phyloP scores from a whole-genome alignment of 2,329 filamentous ascomycete species.

The Thermothelomyces thermophilus region DNA sequence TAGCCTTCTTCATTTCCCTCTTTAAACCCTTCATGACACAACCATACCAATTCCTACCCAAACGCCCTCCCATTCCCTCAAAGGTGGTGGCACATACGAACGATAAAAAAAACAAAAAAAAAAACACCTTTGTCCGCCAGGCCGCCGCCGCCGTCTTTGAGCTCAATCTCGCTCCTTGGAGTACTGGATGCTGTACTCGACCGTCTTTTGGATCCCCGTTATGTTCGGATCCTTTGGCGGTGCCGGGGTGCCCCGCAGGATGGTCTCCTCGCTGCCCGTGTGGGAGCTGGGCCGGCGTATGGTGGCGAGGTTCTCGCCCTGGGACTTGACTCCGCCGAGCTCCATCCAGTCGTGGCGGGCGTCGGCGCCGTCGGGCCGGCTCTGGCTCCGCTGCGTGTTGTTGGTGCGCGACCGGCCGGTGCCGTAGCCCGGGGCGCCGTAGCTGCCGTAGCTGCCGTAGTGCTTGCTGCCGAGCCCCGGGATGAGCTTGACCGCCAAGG shows the following conservation, averaged over 20 bases:
- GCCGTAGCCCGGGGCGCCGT: background rate
- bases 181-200: conserved; percentile 4
- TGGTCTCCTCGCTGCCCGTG: conserved; percentile 3
- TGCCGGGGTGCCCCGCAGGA: background rate
- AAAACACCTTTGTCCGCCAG: no score
- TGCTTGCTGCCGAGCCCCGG: conserved; percentile 1
- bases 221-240: background rate
- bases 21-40: no score
- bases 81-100: no score
- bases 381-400: background rate
- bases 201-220: background rate
- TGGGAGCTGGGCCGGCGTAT: background rate
- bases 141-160: no score
- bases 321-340: background rate
- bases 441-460: background rate
- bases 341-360: background rate
- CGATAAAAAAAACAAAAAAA: no score
- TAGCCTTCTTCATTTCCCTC: no score
- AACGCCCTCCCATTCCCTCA: no score
- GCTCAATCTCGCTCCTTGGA: no score
- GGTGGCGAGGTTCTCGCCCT: background rate
- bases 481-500: conserved; percentile 27
- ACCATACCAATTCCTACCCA: no score
- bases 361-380: background rate
- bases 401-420: background rate